Evolutionary conservation across 1,284 basidiomycete genomes (phyloP), one percentile per base, ranked within the genome.

Genomic region (Puccinia coronata): DNA sequence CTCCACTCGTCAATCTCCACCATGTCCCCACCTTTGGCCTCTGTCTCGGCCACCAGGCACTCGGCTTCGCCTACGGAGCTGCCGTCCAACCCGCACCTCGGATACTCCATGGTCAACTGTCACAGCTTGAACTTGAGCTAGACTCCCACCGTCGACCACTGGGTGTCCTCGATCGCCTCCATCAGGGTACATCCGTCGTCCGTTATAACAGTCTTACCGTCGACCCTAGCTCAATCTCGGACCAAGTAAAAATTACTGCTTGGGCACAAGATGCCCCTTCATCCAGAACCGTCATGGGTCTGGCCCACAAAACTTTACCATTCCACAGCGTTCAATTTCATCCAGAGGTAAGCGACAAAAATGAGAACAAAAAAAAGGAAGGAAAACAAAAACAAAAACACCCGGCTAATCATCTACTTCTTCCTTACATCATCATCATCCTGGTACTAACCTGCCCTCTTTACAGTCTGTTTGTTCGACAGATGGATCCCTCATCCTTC

Each of bases 311-410:
- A 63, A 86, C 84, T 16, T 89, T 89, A 82, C 93, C 95, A 0
- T 93, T 96, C 83, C 96, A 92, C 91, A 94, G 93, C 2, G 95
- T 98, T 1, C 96, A 98, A 85, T 98, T 97, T 84, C 96, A 98
- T 86, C 96, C 96, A 0, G 96, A 96, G 80, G 87, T 93, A 91
- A 11, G 89, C 12, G n/a, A n/a, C n/a, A n/a, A n/a, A n/a, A n/a
- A n/a, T n/a, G n/a, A n/a, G n/a, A n/a, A n/a, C n/a, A n/a, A n/a
- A n/a, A n/a, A n/a, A n/a, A n/a, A n/a, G n/a, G n/a, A n/a, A n/a
- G n/a, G n/a, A n/a, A n/a, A n/a, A n/a, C n/a, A n/a, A n/a, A n/a
- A n/a, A n/a, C n/a, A n/a, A n/a, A n/a, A n/a, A n/a, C n/a, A n/a
- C n/a, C n/a, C n/a, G n/a, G n/a, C n/a, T n/a, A n/a, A n/a, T n/a